These are phyloP conservation scores for Podaxis mareebaensis DNA, from an alignment of 768 basidiomycete species.

Conservation along the genomic window DNA sequence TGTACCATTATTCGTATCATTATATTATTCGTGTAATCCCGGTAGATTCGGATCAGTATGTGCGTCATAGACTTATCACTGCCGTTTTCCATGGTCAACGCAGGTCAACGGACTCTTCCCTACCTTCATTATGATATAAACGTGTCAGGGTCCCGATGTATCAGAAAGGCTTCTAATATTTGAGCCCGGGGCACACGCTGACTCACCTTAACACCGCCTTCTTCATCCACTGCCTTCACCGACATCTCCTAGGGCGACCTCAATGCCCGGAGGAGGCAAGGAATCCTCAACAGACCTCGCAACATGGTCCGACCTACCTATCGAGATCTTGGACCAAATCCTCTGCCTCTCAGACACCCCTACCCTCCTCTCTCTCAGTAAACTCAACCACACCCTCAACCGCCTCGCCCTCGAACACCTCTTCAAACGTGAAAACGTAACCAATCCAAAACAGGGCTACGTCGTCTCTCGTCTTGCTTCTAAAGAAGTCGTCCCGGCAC, in stretches of 20 bases:
- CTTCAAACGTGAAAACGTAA: neutral
- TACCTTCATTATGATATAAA: too few relatives aligned
- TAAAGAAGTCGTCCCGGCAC: neutral
- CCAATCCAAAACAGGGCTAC: neutral
- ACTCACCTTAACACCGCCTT: too few relatives aligned
- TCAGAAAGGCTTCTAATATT: too few relatives aligned
- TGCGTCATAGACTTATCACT: too few relatives aligned
- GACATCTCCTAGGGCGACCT: neutral
- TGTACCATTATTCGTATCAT: neutral
- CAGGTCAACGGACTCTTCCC: too few relatives aligned
- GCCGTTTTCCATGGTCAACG: too few relatives aligned
- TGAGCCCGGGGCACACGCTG: too few relatives aligned
- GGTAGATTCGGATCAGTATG: neutral
- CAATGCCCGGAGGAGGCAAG: neutral
- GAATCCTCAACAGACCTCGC: neutral
- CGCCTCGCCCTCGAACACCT: neutral
- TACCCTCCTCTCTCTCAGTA: neutral
- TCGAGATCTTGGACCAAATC: conserved; percentile 7
- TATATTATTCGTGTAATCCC: neutral
- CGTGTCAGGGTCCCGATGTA: too few relatives aligned
- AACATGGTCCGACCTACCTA: conserved; percentile 1
- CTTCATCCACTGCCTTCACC: neutral
- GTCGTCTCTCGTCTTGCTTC: neutral
- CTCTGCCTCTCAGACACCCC: neutral
- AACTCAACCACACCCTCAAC: conserved; percentile 2